Conservation (phyloP, 148 eudicot species). For the Vaccinium macrocarpon region DNA sequence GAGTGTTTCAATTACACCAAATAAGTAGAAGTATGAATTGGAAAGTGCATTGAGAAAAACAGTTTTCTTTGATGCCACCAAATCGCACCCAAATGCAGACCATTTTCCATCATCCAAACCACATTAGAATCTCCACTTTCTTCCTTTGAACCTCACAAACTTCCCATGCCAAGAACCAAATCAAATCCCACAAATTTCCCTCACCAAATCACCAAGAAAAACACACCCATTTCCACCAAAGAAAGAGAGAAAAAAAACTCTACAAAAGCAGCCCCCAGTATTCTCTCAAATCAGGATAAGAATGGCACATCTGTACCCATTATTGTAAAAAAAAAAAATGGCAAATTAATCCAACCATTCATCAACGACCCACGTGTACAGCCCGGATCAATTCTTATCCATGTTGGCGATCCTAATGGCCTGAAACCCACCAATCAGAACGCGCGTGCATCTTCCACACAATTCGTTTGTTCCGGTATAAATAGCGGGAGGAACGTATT, state of each 20-base stretch:
- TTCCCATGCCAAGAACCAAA: conserved; percentile 14
- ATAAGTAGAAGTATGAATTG: too few relatives aligned
- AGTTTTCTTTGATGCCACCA: not conserved
- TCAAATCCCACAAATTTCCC: not conserved
- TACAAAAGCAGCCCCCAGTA: not conserved
- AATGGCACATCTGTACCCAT: conserved; percentile 15
- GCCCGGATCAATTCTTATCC: conserved; percentile 16
- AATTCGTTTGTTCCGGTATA: conserved; percentile 28
- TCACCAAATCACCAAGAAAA: conserved; percentile 24
- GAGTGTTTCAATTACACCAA: too few relatives aligned
- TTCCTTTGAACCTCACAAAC: conserved; percentile 11
- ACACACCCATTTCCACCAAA: conserved; percentile 12
- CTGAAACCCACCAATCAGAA: conserved; percentile 33
- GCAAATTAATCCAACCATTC: conserved; percentile 11
- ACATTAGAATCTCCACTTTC: conserved; percentile 25
- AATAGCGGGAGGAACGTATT: not conserved
- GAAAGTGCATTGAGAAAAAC: too few relatives aligned
- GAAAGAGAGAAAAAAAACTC: conserved; percentile 17
- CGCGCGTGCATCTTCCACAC: not conserved
- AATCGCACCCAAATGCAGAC: conserved; percentile 2
- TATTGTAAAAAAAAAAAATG: not conserved
- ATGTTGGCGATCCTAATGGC: conserved; percentile 33
- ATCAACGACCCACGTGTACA: conserved; percentile 39
- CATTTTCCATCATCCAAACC: conserved; percentile 21
- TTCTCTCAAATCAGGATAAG: conserved; percentile 24